A percentile compares a stretch with the other conserved stretches of the same genome.
Evolutionary conservation across 805 yeast genomes (phyloP).

Genomic region (Starmera caribaea): DNA sequence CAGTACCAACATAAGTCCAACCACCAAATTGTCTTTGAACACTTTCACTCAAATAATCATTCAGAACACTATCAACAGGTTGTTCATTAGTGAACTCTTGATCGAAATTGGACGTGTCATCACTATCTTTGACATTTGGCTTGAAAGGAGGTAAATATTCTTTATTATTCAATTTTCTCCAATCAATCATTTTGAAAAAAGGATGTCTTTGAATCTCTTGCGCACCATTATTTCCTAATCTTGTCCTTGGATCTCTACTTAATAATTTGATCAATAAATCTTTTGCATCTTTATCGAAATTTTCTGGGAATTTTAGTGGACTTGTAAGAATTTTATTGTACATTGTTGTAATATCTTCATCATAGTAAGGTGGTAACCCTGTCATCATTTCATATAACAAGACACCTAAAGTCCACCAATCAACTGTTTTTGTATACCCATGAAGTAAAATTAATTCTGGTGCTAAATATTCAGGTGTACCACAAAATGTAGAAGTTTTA

Average conservation of each 20-base stretch:
- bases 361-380: constrained; percentile 95
- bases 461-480: constrained; percentile 95
- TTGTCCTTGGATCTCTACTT: constrained; percentile 73
- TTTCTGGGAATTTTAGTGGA: constrained; percentile 81
- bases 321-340: constrained; percentile 87
- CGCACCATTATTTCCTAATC: constrained; percentile 76
- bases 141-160: constrained; percentile 93
- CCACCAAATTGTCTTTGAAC: constrained; percentile 99
- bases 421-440: constrained; percentile 93
- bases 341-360: constrained; percentile 88
- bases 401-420: constrained; percentile 98
- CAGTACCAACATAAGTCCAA: constrained; percentile 88
- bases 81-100: constrained; percentile 85
- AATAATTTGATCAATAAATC: constrained; percentile 67
- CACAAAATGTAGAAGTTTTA: constrained; percentile 89
- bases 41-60: constrained; percentile 81
- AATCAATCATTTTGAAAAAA: constrained; percentile 83
- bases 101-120: constrained; percentile 91
- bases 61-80: constrained; percentile 93
- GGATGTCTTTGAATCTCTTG: constrained; percentile 74
- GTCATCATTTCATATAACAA: constrained; percentile 92
- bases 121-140: constrained; percentile 77
- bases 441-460: constrained; percentile 88
- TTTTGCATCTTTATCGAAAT: constrained; percentile 78
- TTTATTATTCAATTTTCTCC: constrained; percentile 74